Base-by-base conservation (phyloP, 2,329 filamentous ascomycete species). In the Phaeosphaeriaceae sp. region DNA sequence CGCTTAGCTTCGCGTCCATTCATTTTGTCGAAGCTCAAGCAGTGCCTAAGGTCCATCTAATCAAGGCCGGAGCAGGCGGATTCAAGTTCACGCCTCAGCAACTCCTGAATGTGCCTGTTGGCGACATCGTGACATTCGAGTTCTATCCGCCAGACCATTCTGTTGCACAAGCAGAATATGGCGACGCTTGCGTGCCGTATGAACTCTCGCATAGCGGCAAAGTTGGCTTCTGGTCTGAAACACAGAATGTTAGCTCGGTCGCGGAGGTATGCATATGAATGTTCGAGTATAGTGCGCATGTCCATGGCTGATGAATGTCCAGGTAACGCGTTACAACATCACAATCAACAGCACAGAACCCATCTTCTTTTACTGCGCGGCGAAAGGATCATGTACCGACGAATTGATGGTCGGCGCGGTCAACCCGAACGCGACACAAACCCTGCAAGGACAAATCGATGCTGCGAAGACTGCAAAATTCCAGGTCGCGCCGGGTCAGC, bases 351-450 rank as follows among this genome's bases (percentile, higher is more conserved):
- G 64, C 44, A 76, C 74, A 0, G 66, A 70, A 9, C 76, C 76
- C 7, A 73, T 79, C 15, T 79, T 75, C 62, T 78, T 70, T 61
- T 79, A 78, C 60, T 79, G 76, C 57, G 70, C 88, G 0, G 89
- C 89, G 0, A 83, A 86, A 0, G 83, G 81, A 0, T 91, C 89
- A 1, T 94, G 91, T 68, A 81, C 82, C 2, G 74, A 78, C 2
- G 83, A 89, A 45, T 83, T 86, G 21, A 94, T 94, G 91, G 84
- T 94, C 17, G 91, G 90, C 2, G 89, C 86, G 1, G 89, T 94
- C 65, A 94, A 93, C 69, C 85, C 88, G 7, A 79, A 79, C 54
- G 57, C 55, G 1, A 73, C 68, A 2, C 68, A 74, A 52, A 75
- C 74, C 1, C 60, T 78, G 5, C 62, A 61, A 3, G 44, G 46